These are phyloP conservation scores for Mycena venus DNA, from an alignment of 768 basidiomycete species.

Conservation along the genomic window DNA sequence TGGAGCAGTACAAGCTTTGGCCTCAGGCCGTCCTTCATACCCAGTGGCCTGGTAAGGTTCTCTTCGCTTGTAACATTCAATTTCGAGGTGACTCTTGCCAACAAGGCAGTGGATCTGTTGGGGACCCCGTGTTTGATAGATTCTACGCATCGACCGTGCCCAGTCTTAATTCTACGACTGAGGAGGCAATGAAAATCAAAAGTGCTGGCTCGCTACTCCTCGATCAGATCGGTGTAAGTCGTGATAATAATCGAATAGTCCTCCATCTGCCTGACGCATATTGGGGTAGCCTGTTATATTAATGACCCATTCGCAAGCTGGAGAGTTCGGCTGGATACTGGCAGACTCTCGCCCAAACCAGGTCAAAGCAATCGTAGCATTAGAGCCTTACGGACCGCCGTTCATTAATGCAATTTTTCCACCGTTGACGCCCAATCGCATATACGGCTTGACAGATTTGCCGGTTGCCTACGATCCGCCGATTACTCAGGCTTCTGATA, in stretches of 20 bases:
- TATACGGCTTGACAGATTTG: conserved; percentile 51
- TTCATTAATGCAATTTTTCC: conserved; percentile 47
- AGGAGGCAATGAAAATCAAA: conserved; percentile 44
- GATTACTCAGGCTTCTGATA: conserved; percentile 43
- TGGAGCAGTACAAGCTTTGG: conserved; percentile 47
- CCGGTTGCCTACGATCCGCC: conserved; percentile 51
- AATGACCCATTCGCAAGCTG: conserved; percentile 54
- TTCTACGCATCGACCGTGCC: conserved; percentile 48
- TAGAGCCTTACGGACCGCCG: conserved; percentile 54
- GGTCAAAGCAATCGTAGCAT: conserved; percentile 52
- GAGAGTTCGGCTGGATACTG: conserved; percentile 51
- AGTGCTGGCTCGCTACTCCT: conserved; percentile 47
- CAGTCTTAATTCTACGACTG: conserved; percentile 36
- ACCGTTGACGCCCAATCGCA: conserved; percentile 42
- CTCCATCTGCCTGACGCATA: neutral
- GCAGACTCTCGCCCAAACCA: conserved; percentile 49
- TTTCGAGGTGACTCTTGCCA: neutral
- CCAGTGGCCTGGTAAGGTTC: conserved; percentile 11
- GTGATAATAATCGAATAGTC: neutral
- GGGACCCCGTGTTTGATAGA: conserved; percentile 48
- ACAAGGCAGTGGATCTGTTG: conserved; percentile 41
- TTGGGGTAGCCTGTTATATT: conserved; percentile 46
- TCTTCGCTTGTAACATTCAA: neutral
- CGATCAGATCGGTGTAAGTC: conserved; percentile 54
- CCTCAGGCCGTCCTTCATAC: conserved; percentile 45